Base-by-base conservation (phyloP, 148 eudicot species). In the Rhododendron williamsianum region DNA sequence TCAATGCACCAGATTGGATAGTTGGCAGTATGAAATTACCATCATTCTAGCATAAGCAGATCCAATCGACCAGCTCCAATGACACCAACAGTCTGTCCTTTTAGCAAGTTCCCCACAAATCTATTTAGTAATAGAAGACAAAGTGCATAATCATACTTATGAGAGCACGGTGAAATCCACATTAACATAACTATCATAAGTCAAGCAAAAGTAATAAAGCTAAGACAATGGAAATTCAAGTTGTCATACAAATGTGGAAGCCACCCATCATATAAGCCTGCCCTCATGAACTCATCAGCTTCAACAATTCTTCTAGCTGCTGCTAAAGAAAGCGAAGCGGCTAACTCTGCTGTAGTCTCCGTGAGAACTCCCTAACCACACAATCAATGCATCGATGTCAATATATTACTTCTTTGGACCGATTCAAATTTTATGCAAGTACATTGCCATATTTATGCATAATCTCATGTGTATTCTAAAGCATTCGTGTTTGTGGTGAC, bases 51-150 rank as follows among this genome's bases (percentile, higher is more conserved):
- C 99, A 90, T 95, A 95, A 87, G 99, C 98, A 78, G 99, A 95
- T 80, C 98, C 98, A 85, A 97, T 97, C 98, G 96, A 87, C 99
- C 99, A 81, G 98, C 99, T 90, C 99, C 99, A 89, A 95, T 95
- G 78, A 97, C 99, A 81, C 99, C 99, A 81, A 97, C 98, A 52
- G 96, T 97, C 88, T 95, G 98, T 65, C 98, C 98, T 91, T 95
- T 97, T 38, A 97, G 99, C 92, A 97, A 92, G 92, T 95, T 97
- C 67, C 99, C 99, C 11, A 97, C 99, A 90, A 95, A 97, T 91
- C 99, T 97, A 89, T 67, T 16, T 51, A n/a, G 21, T 12, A 78
- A 72, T 27, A 15, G 15, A 43, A 41, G 33, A 43, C 2, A 45
- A 78, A 18, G 38, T 78, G 21, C 41, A 23, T 71, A 25, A 74